Percentiles rank a stretch among this genome's conserved stretches.
Conservation (phyloP, 768 basidiomycete species). For the Leucocoprinus leucothites region DNA sequence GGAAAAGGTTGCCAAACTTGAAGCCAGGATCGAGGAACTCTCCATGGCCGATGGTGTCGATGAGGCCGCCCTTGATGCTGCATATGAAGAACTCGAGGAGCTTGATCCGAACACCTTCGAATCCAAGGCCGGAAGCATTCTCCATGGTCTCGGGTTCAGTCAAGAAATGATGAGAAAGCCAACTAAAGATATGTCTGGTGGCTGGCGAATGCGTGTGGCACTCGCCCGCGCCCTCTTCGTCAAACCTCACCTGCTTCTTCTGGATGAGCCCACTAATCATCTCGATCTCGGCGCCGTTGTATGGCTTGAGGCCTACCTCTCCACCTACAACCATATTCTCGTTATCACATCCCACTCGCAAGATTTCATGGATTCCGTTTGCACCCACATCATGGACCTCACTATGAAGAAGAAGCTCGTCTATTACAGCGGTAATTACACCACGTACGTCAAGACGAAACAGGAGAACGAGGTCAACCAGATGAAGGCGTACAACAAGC, state of each 20-base stretch:
- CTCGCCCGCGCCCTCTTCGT: slow-evolving; percentile 94
- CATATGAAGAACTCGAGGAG: slow-evolving; percentile 96
- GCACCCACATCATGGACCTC: slow-evolving; percentile 98
- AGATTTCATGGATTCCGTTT: slow-evolving; percentile 98
- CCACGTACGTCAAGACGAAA: slow-evolving; percentile 96
- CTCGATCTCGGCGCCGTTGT: slow-evolving; percentile 97
- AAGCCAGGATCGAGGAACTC: slow-evolving; percentile 91
- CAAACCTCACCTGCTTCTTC: slow-evolving; percentile 91
- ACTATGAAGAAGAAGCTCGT: slow-evolving; percentile 88
- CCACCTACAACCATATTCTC: slow-evolving; percentile 98
- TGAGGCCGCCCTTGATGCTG: slow-evolving; percentile 79
- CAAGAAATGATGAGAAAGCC: slow-evolving; percentile 92
- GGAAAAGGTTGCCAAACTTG: slow-evolving; percentile 90
- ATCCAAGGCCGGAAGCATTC: slow-evolving; percentile 90
- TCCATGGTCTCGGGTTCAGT: slow-evolving; percentile 96
- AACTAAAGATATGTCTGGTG: slow-evolving; percentile 98
- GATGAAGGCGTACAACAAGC: slow-evolving; percentile 99
- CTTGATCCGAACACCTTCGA: slow-evolving; percentile 96
- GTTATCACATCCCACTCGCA: slow-evolving; percentile 98
- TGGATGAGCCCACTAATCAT: slow-evolving; percentile 93
- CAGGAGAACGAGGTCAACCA: slow-evolving; percentile 98
- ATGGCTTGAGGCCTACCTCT: slow-evolving; percentile 97
- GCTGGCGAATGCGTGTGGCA: slow-evolving; percentile 99
- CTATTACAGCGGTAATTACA: slow-evolving; percentile 96
- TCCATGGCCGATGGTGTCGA: slow-evolving; percentile 88